phyloP scores from a whole-genome alignment of 306 rosid genomes.

The Lathyrus oleraceus region DNA sequence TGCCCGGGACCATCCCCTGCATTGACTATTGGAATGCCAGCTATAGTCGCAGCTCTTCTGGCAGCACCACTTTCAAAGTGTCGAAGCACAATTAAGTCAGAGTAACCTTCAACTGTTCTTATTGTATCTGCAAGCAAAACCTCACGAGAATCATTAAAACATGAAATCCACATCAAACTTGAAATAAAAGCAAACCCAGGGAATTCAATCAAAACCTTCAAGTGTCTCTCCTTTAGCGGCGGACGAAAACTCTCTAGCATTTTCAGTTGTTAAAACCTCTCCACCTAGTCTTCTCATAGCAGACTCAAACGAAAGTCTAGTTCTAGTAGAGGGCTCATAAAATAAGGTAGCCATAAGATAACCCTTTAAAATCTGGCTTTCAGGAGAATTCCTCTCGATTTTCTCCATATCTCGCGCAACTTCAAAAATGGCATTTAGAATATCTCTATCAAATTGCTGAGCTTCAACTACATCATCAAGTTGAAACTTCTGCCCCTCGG shows the following conservation, averaged over 20 bases:
- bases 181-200: background rate
- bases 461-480: conserved; percentile 85
- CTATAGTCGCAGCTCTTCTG: conserved; percentile 78
- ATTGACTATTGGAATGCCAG: conserved; percentile 79
- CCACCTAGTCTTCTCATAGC: conserved; percentile 96
- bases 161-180: conserved; percentile 3
- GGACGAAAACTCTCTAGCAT: conserved; percentile 88
- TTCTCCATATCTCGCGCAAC: conserved; percentile 82
- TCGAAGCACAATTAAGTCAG: conserved; percentile 87
- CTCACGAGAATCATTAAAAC: conserved; percentile 7
- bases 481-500: conserved; percentile 65
- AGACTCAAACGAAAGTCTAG: conserved; percentile 91
- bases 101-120: conserved; percentile 86
- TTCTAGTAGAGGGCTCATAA: conserved; percentile 92
- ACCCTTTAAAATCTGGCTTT: conserved; percentile 78
- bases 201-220: conserved; percentile 56
- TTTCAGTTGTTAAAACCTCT: conserved; percentile 89
- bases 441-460: conserved; percentile 80
- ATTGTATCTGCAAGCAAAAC: conserved; percentile 68
- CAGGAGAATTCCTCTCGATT: conserved; percentile 69
- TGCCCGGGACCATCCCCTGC: conserved; percentile 99
- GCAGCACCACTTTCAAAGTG: conserved; percentile 98
- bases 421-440: conserved; percentile 63
- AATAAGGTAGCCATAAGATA: conserved; percentile 92
- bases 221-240: conserved; percentile 96